These are phyloP conservation scores for Pseudogymnoascus sp. DNA, from an alignment of 2,329 filamentous ascomycete species.

Conservation along the genomic window DNA sequence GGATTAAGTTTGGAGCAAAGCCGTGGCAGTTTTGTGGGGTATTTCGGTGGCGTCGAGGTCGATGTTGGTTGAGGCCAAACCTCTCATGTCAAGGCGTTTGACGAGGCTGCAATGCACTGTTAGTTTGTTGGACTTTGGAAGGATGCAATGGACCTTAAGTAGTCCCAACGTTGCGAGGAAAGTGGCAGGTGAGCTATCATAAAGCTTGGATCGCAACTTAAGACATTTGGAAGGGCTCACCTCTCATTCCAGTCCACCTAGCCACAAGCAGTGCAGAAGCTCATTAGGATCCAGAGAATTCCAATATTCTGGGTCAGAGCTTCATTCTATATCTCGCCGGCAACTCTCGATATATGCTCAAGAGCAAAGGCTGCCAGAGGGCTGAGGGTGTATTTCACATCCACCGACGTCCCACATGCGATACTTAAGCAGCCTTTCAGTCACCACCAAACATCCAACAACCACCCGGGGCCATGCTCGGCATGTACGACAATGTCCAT, in stretches of 20 bases:
- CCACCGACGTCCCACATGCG: background rate
- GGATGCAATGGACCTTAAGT: background rate
- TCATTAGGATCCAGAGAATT: slow-evolving; percentile 1
- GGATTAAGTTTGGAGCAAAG: background rate
- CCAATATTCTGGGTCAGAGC: background rate
- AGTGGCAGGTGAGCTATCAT: background rate
- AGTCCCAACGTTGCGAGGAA: background rate
- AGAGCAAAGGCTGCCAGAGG: background rate
- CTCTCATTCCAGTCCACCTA: slow-evolving; percentile 3
- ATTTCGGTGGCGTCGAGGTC: background rate
- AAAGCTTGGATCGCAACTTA: background rate
- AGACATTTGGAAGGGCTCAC: background rate
- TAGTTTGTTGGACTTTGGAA: background rate
- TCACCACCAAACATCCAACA: slow-evolving; percentile 2
- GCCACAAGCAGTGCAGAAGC: slow-evolving; percentile 2
- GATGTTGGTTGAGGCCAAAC: background rate
- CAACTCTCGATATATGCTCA: background rate
- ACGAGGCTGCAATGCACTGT: background rate
- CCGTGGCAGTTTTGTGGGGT: background rate
- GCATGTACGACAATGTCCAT: slow-evolving; percentile 2
- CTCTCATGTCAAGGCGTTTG: background rate
- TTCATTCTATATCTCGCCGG: background rate
- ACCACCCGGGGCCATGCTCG: background rate
- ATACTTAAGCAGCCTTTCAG: slow-evolving; percentile 4
- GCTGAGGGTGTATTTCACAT: background rate